phyloP scores from a whole-genome alignment of 768 basidiomycete species.

The Phylloporus sp. region DNA sequence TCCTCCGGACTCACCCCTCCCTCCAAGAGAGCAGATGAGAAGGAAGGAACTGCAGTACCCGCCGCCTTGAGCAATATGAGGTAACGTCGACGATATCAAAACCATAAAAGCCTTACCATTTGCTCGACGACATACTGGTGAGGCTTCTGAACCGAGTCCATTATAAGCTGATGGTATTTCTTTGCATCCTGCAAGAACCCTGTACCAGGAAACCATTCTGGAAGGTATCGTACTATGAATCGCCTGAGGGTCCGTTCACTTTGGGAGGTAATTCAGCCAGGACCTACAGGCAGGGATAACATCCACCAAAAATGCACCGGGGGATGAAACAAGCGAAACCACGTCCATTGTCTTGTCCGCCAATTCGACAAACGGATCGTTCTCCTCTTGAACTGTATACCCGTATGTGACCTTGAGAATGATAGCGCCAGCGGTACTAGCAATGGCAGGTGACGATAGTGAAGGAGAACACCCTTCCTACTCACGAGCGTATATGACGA shows the following conservation, averaged over 20 bases:
- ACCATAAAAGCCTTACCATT: conserved; percentile 33
- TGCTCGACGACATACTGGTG: conserved; percentile 41
- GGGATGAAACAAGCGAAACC: conserved; percentile 3
- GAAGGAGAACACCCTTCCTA: not conserved
- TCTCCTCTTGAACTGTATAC: conserved; percentile 30
- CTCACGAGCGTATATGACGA: conserved; percentile 22
- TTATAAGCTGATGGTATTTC: conserved; percentile 23
- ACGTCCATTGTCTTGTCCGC: conserved; percentile 21
- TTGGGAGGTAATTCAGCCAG: no score
- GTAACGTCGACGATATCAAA: not conserved
- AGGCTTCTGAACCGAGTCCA: conserved; percentile 40
- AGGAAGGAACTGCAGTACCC: conserved; percentile 15
- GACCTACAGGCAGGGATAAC: conserved; percentile 17
- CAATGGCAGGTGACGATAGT: not conserved
- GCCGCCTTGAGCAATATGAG: conserved; percentile 12
- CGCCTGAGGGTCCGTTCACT: not conserved
- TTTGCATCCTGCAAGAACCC: conserved; percentile 32
- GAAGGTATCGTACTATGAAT: conserved; percentile 25
- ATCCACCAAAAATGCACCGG: conserved; percentile 21
- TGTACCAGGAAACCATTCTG: conserved; percentile 34
- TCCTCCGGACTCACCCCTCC: conserved; percentile 12
- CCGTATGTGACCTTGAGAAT: conserved; percentile 41
- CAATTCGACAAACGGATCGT: conserved; percentile 35
- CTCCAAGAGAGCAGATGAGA: conserved; percentile 15
- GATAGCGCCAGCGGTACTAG: conserved; percentile 18